Evolutionary conservation across 2,329 filamentous ascomycete species (phyloP).

Genomic region (Amauroascus niger): DNA sequence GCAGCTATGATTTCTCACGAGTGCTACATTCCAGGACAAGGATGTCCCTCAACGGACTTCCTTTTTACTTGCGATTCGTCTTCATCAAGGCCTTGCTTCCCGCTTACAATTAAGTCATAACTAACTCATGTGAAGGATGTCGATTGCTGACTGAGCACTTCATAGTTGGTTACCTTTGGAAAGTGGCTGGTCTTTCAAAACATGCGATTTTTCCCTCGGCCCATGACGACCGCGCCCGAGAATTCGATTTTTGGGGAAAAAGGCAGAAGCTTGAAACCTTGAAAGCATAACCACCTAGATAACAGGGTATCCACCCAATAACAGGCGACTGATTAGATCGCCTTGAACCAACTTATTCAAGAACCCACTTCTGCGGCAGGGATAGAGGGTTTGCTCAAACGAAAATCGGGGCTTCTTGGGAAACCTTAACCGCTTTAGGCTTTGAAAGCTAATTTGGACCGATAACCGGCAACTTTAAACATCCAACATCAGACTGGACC

Average conservation of each 20-base stretch:
- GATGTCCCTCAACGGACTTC: background rate
- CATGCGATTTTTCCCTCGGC: slow-evolving; percentile 4
- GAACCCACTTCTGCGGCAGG: background rate
- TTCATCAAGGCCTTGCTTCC: background rate
- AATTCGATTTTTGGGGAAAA: background rate
- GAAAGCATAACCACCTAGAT: background rate
- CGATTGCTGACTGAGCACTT: background rate
- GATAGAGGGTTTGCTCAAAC: background rate
- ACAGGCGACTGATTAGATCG: background rate
- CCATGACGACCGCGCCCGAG: background rate
- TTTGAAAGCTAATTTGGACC: slow-evolving; percentile 3
- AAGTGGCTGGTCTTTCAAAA: background rate
- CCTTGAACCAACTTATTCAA: background rate
- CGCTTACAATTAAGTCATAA: background rate
- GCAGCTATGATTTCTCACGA: background rate
- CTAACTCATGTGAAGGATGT: background rate
- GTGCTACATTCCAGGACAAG: background rate
- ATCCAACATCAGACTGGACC: background rate
- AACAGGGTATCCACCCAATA: slow-evolving; percentile 7
- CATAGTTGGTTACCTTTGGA: background rate
- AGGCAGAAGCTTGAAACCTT: slow-evolving; percentile 9
- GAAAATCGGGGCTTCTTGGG: background rate
- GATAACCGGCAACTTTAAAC: background rate
- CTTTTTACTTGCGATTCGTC: background rate
- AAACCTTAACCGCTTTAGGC: slow-evolving; percentile 1